These are phyloP conservation scores for Kodamaea sp. DNA, from an alignment of 1,139 yeast genomes.

Conservation along the genomic window DNA sequence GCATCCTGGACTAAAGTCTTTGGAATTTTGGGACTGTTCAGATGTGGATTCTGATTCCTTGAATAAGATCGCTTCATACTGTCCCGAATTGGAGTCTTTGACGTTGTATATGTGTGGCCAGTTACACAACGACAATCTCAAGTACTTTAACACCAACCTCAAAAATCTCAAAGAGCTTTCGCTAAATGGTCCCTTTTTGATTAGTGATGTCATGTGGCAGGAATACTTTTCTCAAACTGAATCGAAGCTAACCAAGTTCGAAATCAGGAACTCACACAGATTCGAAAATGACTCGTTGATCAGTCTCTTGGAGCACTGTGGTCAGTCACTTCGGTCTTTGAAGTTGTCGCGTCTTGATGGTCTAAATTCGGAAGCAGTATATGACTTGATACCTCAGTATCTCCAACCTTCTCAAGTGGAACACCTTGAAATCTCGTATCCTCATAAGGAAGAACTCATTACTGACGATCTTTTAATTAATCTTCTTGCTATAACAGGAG, in stretches of 20 bases:
- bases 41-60: constrained; percentile 67
- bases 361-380: constrained; percentile 55
- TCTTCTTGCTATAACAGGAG: constrained; percentile 62
- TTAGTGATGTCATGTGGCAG: constrained; percentile 76
- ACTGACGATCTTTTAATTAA: constrained; percentile 72
- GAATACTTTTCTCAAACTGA: constrained; percentile 57
- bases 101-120: constrained; percentile 93
- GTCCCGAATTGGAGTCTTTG: constrained; percentile 69
- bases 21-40: constrained; percentile 94
- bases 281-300: constrained; percentile 68
- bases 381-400: constrained; percentile 66
- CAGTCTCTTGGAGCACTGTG: constrained; percentile 63
- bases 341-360: constrained; percentile 73
- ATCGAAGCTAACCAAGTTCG: constrained; percentile 41
- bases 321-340: constrained; percentile 48
- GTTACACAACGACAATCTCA: constrained; percentile 72
- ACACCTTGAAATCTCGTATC: constrained; percentile 68
- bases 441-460: constrained; percentile 62
- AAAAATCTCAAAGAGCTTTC: constrained; percentile 51
- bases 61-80: constrained; percentile 70
- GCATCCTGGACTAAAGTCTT: constrained; percentile 51
- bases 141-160: constrained; percentile 62
- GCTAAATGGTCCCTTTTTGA: constrained; percentile 86
- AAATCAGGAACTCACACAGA: constrained; percentile 80
- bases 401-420: constrained; percentile 47